Evolutionary conservation across 352 stramenopile species (phyloP), one percentile per base, ranked within the genome.

Genomic region (Pythium monospermum): DNA sequence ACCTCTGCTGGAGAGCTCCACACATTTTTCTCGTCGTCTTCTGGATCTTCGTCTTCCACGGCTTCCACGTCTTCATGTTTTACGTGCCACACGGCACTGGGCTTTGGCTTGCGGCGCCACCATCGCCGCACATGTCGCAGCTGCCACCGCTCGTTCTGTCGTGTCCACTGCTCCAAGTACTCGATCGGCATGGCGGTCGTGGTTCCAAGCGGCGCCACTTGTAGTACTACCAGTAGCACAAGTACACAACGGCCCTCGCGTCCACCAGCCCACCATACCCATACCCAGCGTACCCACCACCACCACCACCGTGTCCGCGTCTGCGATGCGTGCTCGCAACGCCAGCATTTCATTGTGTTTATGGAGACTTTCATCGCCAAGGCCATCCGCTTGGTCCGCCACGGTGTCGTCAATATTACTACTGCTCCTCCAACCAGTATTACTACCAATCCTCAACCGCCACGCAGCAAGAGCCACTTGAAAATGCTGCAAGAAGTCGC

Each of bases 261-360:
- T n/a, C n/a, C n/a, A n/a, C n/a, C n/a, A n/a, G n/a, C n/a, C n/a
- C n/a, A n/a, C n/a, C n/a, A n/a, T n/a, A n/a, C n/a, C n/a, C n/a
- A n/a, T n/a, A n/a, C n/a, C n/a, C n/a, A n/a, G n/a, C n/a, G n/a
- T n/a, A 13, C 30, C 8, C 30, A 35, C 30, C 30, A 13, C 8
- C 7, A 35, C 30, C 8, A 15, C 22, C 6, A 46, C 6, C 48
- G 39, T 38, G 25, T 15, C 7, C 47, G 58, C 10, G 49, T 70
- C 8, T 73, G 65, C 41, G 53, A 69, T 18, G 37, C 36, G 7
- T 73, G 65, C 16, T 41, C 46, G 33, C 48, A 63, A 16, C 61
- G 58, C 18, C 61, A 73, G 49, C 57, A 62, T 30, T 73, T 73
- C 25, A 57, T 68, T 44, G 54, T 46, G 22, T 73, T 73, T 31